Base-by-base conservation (phyloP, 768 basidiomycete species). In the Calocera cornea region DNA sequence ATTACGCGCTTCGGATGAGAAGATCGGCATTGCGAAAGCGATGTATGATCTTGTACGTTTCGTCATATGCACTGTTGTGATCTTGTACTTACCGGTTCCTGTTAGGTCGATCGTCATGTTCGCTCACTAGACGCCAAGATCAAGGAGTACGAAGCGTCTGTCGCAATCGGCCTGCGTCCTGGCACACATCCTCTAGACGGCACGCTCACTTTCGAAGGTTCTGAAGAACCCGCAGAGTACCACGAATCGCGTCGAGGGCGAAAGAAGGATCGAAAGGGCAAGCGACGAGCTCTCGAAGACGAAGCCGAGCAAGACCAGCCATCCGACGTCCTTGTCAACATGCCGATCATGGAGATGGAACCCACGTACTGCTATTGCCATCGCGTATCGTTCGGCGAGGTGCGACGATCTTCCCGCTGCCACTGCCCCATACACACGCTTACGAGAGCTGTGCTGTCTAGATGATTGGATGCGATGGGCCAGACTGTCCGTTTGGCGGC, bases 71-170 rank as follows among this genome's bases (percentile, higher is more conserved):
- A 27, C 67, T 68, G 11, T 3, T 1, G 10, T 19, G 54, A 2
- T 5, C n/a, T 49, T 36, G 22, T 19, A 17, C 14, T 3, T 16
- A 33, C 11, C 2, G 17, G n/a, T 3, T 34, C 34, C 33, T 11
- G 14, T 34, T 66, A 93, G 91, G 83, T 92, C 14, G 88, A 92
- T 70, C 82, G 91, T 38, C 89, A 92, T 72, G 86, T 89, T 33
- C 84, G 87, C 27, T 80, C 89, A 41, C 78, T 94, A 27, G 90
- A 93, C 70, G 84, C 89, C 71, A 86, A 83, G n/a, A 83, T 88
- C 67, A 81, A 82, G 64, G 83, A 85, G 68, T 83, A 85, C 71
- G 83, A 86, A 72, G 79, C 81, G 34, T 77, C 81, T 19, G 80
- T 86, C 54, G 79, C 81, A 12, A 77, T 84, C 22, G 84, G 84